phyloP scores from a whole-genome alignment of 2,329 filamentous ascomycete genomes.

The Dactylella cylindrospora region DNA sequence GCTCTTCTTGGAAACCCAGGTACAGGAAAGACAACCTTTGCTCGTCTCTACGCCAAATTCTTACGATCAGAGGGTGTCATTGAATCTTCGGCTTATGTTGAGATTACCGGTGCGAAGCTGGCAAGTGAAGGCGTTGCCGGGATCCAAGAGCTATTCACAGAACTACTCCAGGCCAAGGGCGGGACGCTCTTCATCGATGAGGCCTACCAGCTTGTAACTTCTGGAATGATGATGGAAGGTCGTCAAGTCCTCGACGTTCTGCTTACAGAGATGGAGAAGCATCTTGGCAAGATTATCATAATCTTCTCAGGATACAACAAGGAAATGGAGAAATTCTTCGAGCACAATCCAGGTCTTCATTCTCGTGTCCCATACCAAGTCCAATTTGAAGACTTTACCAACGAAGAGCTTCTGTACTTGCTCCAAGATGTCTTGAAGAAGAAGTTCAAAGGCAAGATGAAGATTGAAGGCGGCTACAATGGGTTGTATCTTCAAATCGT shows the following conservation, averaged over 20 bases:
- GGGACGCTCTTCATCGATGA: slow-evolving; percentile 78
- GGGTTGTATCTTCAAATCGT: slow-evolving; percentile 68
- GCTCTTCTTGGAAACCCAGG: slow-evolving; percentile 72
- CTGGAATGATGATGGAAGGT: slow-evolving; percentile 60
- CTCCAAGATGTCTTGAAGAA: slow-evolving; percentile 59
- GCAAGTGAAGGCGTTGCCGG: slow-evolving; percentile 64
- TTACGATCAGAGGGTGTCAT: slow-evolving; percentile 65
- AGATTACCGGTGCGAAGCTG: slow-evolving; percentile 68
- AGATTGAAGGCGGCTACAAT: slow-evolving; percentile 60
- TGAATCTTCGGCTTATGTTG: slow-evolving; percentile 62
- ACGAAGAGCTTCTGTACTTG: slow-evolving; percentile 66
- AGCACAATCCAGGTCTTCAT: slow-evolving; percentile 70
- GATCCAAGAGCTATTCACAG: slow-evolving; percentile 60
- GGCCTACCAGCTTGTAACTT: slow-evolving; percentile 70
- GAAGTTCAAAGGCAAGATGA: slow-evolving; percentile 61
- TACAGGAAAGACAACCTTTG: slow-evolving; percentile 75
- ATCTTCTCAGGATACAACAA: slow-evolving; percentile 72
- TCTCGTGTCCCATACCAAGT: slow-evolving; percentile 69
- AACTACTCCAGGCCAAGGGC: slow-evolving; percentile 62
- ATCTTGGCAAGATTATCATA: slow-evolving; percentile 68
- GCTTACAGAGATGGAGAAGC: slow-evolving; percentile 71
- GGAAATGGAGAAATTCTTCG: slow-evolving; percentile 75
- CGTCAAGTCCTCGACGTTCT: slow-evolving; percentile 68
- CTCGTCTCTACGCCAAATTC: slow-evolving; percentile 68
- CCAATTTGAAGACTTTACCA: slow-evolving; percentile 69